Base-by-base conservation (phyloP, 257 asterid genomes). In the Linderniella brevidens region DNA sequence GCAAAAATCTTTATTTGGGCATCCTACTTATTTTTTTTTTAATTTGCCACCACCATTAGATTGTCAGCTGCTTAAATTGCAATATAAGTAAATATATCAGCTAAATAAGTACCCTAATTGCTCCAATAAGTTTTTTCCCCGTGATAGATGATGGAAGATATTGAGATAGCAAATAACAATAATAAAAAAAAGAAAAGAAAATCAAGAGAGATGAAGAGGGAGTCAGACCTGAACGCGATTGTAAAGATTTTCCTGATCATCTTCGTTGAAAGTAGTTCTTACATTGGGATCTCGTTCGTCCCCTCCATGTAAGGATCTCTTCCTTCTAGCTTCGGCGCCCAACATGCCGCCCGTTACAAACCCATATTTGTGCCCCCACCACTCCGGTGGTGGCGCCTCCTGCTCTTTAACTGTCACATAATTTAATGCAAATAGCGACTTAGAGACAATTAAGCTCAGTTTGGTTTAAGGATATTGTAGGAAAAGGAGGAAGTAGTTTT, bases 191-290 rank as follows among this genome's bases (percentile, higher is more conserved):
- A 19, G 49, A 36, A 13, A 38, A 1, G 37, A 41, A 25, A 11
- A 48, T 36, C 14, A 17, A 38, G 45, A 36, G 18, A 41, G 17
- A 3, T 50, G 54, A 61, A 46, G 19, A 25, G 41, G 52, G 41
- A 18, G 17, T 1, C 64, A 47, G 55, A 80, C 98, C 74, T 88
- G 93, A 46, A 79, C 96, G 50, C 68, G 92, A 6, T 85, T 85
- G 68, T 90, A 90, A 35, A 90, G 93, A 75, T 90, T 79, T 68
- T 85, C 96, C 65, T 90, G 94, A 69, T 85, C 98, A 11, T 85
- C 81, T 64, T 90, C 94, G 47, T 71, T 77, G 68, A 85, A 85
- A 16, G 60, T 56, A 49, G 61, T 71, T 67, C 92, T 79, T 13
- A 57, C 57, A 43, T 75, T 66, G 41, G 52, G 44, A 43, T 68